phyloP scores from a whole-genome alignment of 805 yeast genomes.

The Kodamaea leandrae region DNA sequence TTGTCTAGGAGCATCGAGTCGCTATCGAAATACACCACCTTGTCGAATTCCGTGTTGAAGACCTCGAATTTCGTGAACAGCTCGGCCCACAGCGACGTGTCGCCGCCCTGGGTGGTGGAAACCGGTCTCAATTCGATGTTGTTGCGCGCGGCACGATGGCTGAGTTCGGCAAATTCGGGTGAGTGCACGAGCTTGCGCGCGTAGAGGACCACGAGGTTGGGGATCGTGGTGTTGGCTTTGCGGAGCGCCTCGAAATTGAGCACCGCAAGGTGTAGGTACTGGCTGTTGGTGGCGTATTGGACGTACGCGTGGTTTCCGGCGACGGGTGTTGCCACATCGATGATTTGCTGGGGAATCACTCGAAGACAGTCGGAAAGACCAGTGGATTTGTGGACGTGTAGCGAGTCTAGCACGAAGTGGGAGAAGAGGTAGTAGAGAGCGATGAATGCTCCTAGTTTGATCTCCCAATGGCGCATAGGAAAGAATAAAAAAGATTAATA shows the following conservation, averaged over 20 bases:
- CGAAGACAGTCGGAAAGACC: constrained; percentile 18
- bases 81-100: constrained; percentile 41
- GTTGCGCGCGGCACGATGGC: constrained; percentile 15
- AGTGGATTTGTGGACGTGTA: constrained; percentile 11
- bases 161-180: constrained; percentile 14
- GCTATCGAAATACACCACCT: constrained; percentile 57
- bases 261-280: constrained; percentile 52
- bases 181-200: constrained; percentile 17
- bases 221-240: constrained; percentile 34
- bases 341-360: constrained; percentile 24
- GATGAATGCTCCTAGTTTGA: constrained; percentile 20
- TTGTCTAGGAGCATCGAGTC: constrained; percentile 44
- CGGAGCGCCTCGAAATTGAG: constrained; percentile 41
- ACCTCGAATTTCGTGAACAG: constrained; percentile 56
- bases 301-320: constrained; percentile 47
- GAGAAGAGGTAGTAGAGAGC: constrained; percentile 20
- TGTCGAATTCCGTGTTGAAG: constrained; percentile 50
- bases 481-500: neutral
- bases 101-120: constrained; percentile 14
- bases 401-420: constrained; percentile 17
- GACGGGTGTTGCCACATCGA: constrained; percentile 12
- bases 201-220: constrained; percentile 48
- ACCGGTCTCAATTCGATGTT: constrained; percentile 29
- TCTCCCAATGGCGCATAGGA: constrained; percentile 22
- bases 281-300: constrained; percentile 54